Base-by-base conservation (phyloP, 139 green algal genomes). In the Chlamydomonas schloesseri region DNA sequence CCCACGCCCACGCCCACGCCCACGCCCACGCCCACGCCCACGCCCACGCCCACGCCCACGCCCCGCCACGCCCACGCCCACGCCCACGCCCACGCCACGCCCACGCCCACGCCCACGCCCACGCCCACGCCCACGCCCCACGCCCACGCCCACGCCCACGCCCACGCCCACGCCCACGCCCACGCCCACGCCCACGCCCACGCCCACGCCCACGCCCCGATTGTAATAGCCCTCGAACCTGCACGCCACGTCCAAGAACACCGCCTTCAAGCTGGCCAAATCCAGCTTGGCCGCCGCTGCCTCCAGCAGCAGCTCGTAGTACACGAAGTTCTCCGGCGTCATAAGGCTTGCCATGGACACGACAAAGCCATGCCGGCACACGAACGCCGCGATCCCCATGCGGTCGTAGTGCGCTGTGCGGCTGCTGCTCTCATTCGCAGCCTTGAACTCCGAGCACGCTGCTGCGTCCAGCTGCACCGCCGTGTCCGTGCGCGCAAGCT, bases 211-310 rank as follows among this genome's bases (percentile, higher is more conserved):
- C n/a, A n/a, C n/a, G n/a, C n/a, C n/a, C n/a, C n/a, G n/a, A n/a
- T 18, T 2, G 20, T 31, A 74, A 36, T 57, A 55, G 36, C 36
- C 69, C 34, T 74, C 69, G 69, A 57, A 74, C 36, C 57, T 74
- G 69, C 69, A 74, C 11, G 69, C 69, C 17, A 74, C 69, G 69
- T 74, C 69, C 69, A 74, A 20, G 36, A 74, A 74, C 0, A 74
- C 36, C 18, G 36, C 69, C 36, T 55, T 74, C 31, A 55, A 4
- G 1, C 3, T 11, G n/a, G 31, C 10, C 31, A 72, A 15, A 0
- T 74, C 20, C 36, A 74, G 31, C 36, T 55, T 53, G 17, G 34
- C 29, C 1, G 9, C 10, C 34, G 20, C 17, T 0, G 20, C 36
- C 20, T 74, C 69, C 34, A 74, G 69, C 6, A 74, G 69, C 5